Percentiles rank a stretch among this genome's conserved stretches.
These are phyloP conservation scores for Russula virescens DNA, from an alignment of 768 basidiomycete species.

Conservation along the genomic window DNA sequence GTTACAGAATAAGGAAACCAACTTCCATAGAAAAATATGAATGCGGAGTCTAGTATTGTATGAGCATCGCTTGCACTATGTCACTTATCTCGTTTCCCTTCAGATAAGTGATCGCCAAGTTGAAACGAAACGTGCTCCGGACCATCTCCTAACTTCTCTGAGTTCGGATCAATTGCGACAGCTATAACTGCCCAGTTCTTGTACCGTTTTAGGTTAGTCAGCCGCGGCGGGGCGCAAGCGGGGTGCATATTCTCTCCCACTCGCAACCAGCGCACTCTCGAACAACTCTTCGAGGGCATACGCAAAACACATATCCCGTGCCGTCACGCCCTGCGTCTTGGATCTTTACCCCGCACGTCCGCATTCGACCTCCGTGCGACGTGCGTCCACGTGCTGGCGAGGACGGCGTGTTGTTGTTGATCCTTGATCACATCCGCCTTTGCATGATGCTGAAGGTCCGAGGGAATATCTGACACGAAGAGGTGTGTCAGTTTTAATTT, in stretches of 20 bases:
- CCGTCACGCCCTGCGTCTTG: slow-evolving; percentile 15
- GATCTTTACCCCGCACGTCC: not conserved
- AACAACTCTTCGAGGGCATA: slow-evolving; percentile 16
- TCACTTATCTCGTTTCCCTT: too few species aligned
- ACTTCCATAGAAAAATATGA: too few species aligned
- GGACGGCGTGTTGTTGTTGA: slow-evolving; percentile 2
- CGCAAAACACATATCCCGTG: slow-evolving; percentile 14
- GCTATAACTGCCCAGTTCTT: slow-evolving; percentile 3
- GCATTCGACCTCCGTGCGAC: not conserved
- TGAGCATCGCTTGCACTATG: too few species aligned
- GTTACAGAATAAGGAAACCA: too few species aligned
- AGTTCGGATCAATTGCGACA: not conserved
- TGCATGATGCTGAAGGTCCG: slow-evolving; percentile 12
- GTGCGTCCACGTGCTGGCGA: slow-evolving; percentile 20
- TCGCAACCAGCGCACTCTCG: slow-evolving; percentile 7
- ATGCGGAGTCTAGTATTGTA: too few species aligned
- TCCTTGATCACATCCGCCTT: not conserved
- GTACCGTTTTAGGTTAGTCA: slow-evolving; percentile 11
- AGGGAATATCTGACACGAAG: too few species aligned
- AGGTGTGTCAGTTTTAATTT: too few species aligned
- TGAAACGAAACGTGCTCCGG: too few species aligned
- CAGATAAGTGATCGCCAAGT: too few species aligned
- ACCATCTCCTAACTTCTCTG: too few species aligned
- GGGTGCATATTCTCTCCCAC: slow-evolving; percentile 4
- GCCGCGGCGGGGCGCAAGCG: slow-evolving; percentile 5